Base-by-base conservation (phyloP, 2,329 filamentous ascomycete genomes). In the Botrytis fragariae region DNA sequence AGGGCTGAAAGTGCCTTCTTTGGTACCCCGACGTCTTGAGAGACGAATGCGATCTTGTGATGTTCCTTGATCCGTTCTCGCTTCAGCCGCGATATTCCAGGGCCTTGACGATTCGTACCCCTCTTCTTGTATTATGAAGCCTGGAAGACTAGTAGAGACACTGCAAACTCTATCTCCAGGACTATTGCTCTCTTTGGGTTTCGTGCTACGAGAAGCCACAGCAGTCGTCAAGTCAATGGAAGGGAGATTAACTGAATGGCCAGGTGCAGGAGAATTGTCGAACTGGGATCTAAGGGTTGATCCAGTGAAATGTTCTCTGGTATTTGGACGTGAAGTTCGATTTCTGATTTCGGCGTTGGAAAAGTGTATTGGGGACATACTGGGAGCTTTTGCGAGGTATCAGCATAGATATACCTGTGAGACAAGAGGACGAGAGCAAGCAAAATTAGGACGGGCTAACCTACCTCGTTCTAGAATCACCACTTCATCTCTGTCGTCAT, bases 381-480 rank as follows among this genome's bases (percentile, higher is more conserved):
- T 42, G 37, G 48, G 48, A 20, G n/a, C 65, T 69, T n/a, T 59
- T 57, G 48, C 22, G 48, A 32, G 10, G n/a, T 69, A 57, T 69
- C 37, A 69, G 37, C n/a, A 42, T 32, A 42, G 54, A 42, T 68
- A 68, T 57, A 42, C 10, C 20, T 29, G 18, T 25, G 6, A 42
- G 48, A 68, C 6, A 57, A 68, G 29, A 69, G 37, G n/a, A 25
- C 29, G 16, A 39, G 48, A 57, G 39, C 48, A 69, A 44, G 37
- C 37, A 44, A 32, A 44, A 29, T 7, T 57, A 57, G n/a, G 37
- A 1, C 10, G n/a, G 35, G 25, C 18, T 14, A 14, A 54, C 22
- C 48, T 57, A 69, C 65, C 65, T 59, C 54, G 51, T 44, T 70
- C 68, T 45, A 62, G 68, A 70, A 70, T 22, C 60, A 44, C 54